Evolutionary conservation across 306 rosid genomes (phyloP), one percentile per base, ranked within the genome.

Genomic region (Spatholobus suberectus): DNA sequence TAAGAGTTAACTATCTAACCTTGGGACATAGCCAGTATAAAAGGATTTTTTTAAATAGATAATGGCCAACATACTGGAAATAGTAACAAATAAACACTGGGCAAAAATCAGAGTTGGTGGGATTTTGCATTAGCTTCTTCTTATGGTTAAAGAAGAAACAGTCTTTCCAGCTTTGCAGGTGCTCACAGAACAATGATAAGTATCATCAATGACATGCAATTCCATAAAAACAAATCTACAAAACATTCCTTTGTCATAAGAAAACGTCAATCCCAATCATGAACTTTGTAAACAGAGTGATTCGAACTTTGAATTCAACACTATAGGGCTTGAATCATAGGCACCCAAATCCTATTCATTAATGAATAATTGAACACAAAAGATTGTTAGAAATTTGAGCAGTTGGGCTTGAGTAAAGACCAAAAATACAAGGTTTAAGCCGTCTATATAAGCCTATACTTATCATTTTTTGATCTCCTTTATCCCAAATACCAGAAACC

Each of bases 301-400:
- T 49, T 63, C 18, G 27, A 62, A 12, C 24, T 24, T 81, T 38
- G 47, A 37, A 81, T 49, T 40, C 71, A 54, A 55, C 8, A 63
- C 29, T 29, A 24, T 6, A 38, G 21, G 41, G 21, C 59, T 51
- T 8, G 68, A 41, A 10, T 66, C 70, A 66, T n/a, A 35, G 18
- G 18, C 41, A 41, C 27, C 63, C 21, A 27, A 75, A 75, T 23
- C 61, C 76, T 27, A 82, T 41, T 82, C 51, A 23, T 69, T 2
- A 44, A 23, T 2, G 4, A 20, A 21, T 18, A 63, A 63, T 32
- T 32, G 41, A 32, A 63, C 41, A 29, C 9, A 18, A 37, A 49
- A 75, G 7, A 52, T 67, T 9, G 11, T 44, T 23, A 82, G n/a
- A 6, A 38, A 81, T 65, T 63, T 27, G 32, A 34, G 35, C 29